Evolutionary conservation across 306 rosid genomes (phyloP), one percentile per base, ranked within the genome.

Genomic region (Alnus rubra): DNA sequence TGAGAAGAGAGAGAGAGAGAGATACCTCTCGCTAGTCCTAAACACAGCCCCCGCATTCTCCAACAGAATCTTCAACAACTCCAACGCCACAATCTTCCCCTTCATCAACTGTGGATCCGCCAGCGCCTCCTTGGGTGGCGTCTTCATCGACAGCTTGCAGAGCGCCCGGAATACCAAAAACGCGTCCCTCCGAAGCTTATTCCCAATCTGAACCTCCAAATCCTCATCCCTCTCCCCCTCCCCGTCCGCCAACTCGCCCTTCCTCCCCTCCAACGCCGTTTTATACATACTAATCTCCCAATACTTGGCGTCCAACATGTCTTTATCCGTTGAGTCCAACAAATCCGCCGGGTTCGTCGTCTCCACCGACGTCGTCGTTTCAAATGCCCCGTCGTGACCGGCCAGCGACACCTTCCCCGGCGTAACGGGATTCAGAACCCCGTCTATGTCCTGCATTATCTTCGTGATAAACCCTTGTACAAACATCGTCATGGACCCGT

Each of bases 201-300:
- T 96, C 58, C 99, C 99, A 63, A 96, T 96, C 92, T 90, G 98
- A 87, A 96, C 97, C 78, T 96, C 99, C 91, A 96, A 90, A 85
- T 96, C 99, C 39, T 96, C 99, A 76, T 96, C 99, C 76, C 92
- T 96, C 81, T 96, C 99, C 9, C 74, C 63, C 56, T 96, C 99
- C 69, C 98, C 99, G 50, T 93, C 99, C 45, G 87, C 97, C 81
- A 96, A 82, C 80, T 96, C 99, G 8, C 91, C 98, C 50, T 96
- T 96, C 84, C 99, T 81, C 10, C 94, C 99, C 83, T 96, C 99
- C 90, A 96, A 84, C 0, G 99, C 99, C n/a, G 97, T 90, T 87
- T 96, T 96, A 47, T 96, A 96, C 99, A 96, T 96, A 71, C 99
- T 96, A 74, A 96, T 96, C 83, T 96, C 99, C 99, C 99, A 96